Evolutionary conservation across 2,329 filamentous ascomycete genomes (phyloP), one percentile per base, ranked within the genome.

Genomic region (Fusarium coffeatum): DNA sequence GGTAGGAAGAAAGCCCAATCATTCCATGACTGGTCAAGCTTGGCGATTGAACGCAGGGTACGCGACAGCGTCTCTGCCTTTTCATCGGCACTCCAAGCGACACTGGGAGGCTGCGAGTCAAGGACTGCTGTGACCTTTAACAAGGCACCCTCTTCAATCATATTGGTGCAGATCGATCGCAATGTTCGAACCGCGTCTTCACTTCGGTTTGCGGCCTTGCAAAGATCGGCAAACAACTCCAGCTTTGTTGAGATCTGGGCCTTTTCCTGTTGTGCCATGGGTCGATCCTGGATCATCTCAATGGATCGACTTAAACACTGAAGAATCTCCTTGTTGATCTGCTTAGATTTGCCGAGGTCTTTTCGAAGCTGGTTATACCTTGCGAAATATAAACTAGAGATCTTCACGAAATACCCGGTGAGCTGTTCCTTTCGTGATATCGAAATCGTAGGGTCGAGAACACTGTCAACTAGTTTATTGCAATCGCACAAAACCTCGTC

Each of bases 301-400:
- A 92, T 85, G 1, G 90, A 91, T 57, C 88, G 85, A 59, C 86
- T 86, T 50, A 93, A 82, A 15, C 89, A 84, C 51, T 86, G 84
- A 16, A 91, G 77, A 3, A 86, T 81, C 20, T 78, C 77, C 71
- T 81, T 82, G 61, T 76, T 80, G 46, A 74, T 59, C 22, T 79
- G 76, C 54, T 80, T 80, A 13, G 77, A 74, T 45, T 78, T 82
- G 6, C 80, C 79, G 0, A 79, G 70, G 25, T 81, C 78, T 51
- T 86, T 87, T 16, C 83, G 80, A 64, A 88, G 76, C 46, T 84
- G 81, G 20, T 86, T 79, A 73, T 89, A 88, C 49, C 87, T 83
- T n/a, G 88, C 83, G 76, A 90, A 93, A 76, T 93, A 93, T 5
- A 92, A 83, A 71, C 91, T 90, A 0, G 91, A 93, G 27, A 93